Evolutionary conservation across 169 alveolate species (phyloP), one percentile per base, ranked within the genome.

Genomic region (Plasmodium inui): DNA sequence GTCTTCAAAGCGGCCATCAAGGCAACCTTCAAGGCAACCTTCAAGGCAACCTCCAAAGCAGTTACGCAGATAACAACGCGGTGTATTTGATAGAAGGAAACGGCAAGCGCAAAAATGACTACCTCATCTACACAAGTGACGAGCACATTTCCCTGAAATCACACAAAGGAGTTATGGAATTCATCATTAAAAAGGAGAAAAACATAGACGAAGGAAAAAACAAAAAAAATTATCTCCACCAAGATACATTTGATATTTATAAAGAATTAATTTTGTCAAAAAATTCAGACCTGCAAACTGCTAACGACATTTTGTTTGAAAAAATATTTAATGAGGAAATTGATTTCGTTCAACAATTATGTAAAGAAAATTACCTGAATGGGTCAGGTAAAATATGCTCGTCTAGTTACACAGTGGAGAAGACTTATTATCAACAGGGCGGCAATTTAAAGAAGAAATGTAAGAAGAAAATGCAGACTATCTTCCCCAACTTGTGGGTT

Each of bases 271-370:
- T 89, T 28, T n/a, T 89, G 50, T 89, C 83, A 0, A 89, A 89
- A 79, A 79, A 89, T n/a, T 19, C 78, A 76, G 76, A 78, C 32
- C 17, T 19, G 2, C 73, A 19, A 14, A 79, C 46, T 9, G 78
- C 89, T 9, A 34, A 79, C 41, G 76, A 89, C 55, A 79, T 78
- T 19, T 19, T 89, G 30, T 89, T 89, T 80, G 94, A 89, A 26
- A 89, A 89, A 89, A 89, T 57, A 12, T 89, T 89, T 89, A 89
- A 89, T 70, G 95, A 91, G 53, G 82, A 91, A 91, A 91, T 91
- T 32, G 55, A 91, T 30, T 67, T 82, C 46, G 85, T 91, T 46
- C 84, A 91, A 91, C 81, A 82, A 14, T 81, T 91, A 73, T 91
- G 92, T 28, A 82, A 82, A 72, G 55, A 53, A 19, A 78, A 89